These are phyloP conservation scores for Zhuliangozyma blackwelliae DNA, from an alignment of 1,139 yeast species.

Conservation along the genomic window DNA sequence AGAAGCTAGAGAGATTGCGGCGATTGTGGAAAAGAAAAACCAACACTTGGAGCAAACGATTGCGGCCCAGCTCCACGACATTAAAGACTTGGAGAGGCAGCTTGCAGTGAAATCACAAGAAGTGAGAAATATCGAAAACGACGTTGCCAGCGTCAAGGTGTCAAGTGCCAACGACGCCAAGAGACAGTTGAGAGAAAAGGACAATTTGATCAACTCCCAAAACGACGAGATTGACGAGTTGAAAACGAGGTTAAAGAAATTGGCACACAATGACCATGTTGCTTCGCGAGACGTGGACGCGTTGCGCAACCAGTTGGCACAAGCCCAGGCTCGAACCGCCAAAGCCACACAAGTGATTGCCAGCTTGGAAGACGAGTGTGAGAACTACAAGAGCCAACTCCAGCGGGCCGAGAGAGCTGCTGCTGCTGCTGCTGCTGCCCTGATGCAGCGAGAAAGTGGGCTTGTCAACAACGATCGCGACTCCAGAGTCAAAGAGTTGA, in stretches of 20 bases:
- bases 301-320: neutral
- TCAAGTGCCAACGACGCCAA: conserved; percentile 1
- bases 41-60: neutral
- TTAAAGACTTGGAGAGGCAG: neutral
- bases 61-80: neutral
- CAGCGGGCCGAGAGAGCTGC: conserved; percentile 1
- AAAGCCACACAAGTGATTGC: neutral
- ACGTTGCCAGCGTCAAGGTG: neutral
- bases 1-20: conserved; percentile 2
- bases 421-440: neutral
- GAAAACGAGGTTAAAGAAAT: conserved; percentile 2
- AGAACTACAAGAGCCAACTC: conserved; percentile 1
- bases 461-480: no score
- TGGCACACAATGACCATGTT: neutral
- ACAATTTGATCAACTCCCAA: conserved; percentile 1
- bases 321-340: conserved; percentile 1
- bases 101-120: conserved; percentile 2
- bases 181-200: conserved; percentile 1
- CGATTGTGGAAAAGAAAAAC: conserved; percentile 2
- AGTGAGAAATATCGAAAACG: neutral
- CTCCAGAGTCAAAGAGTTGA: neutral
- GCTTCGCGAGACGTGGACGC: no score
- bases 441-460: no score
- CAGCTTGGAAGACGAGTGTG: conserved; percentile 1
- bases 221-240: conserved; percentile 1